Evolutionary conservation across 306 rosid species (phyloP), one percentile per base, ranked within the genome.

Genomic region (Castanea crenata): DNA sequence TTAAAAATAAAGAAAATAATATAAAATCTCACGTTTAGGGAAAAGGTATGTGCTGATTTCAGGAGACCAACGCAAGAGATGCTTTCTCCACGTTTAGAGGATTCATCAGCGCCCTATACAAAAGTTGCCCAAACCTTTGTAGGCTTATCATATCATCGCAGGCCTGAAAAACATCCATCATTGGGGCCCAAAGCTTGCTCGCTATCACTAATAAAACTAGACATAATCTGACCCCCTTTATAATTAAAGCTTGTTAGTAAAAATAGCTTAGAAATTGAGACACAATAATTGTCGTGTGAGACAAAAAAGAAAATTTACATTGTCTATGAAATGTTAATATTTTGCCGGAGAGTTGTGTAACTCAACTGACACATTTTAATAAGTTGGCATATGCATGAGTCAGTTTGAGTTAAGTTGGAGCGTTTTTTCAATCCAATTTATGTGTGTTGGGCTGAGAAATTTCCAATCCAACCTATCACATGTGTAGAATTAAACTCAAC

Each of bases 301-400:
- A 91, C 90, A 69, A 91, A 91, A 31, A 91, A 94, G 70, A 93
- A 93, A 93, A 11, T 93, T 93, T 10, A 90, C 94, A 56, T 87
- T 91, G 67, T 93, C 91, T 34, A 93, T 91, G 59, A 91, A 32
- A 31, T 78, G 52, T 0, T 93, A 89, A 7, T 93, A 87, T 19
- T 27, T 77, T 81, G 1, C 3, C 10, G 0, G 0, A 38, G 46
- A 7, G 3, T 0, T 11, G 0, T 38, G 3, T 7, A 2, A 38
- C 8, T 38, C 11, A 38, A 7, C 3, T 38, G 0, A 38, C 10
- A 38, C 0, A 38, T 38, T 38, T 38, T 38, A 38, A 38, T 38
- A 38, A 38, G 11, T 38, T 38, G 3, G 46, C 46, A 38, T 38
- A 2, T 38, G 46, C 3, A 38, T 38, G 11, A 11, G 3, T 38